These are phyloP conservation scores for Spathaspora girioi DNA, from an alignment of 805 yeast genomes.

Conservation along the genomic window DNA sequence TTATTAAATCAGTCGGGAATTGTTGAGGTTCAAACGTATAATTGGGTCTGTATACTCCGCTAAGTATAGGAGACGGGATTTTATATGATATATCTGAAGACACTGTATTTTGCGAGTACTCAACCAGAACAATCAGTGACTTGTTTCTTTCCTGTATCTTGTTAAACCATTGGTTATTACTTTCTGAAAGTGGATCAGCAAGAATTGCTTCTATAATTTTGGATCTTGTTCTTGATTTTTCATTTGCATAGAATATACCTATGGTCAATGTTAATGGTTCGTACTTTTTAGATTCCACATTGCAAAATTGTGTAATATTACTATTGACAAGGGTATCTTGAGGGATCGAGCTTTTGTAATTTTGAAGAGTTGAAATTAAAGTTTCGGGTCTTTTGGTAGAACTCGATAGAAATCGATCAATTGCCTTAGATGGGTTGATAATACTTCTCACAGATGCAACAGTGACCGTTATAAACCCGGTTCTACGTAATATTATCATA, in stretches of 20 bases:
- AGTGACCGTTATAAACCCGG: not conserved
- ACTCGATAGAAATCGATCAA: not conserved
- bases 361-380: slow-evolving; percentile 4
- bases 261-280: slow-evolving; percentile 17
- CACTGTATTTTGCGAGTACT: slow-evolving; percentile 7
- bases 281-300: slow-evolving; percentile 1
- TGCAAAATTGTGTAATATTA: slow-evolving; percentile 5
- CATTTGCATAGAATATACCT: slow-evolving; percentile 32
- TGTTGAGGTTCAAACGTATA: slow-evolving; percentile 1
- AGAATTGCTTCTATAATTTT: slow-evolving; percentile 32
- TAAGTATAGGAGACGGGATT: slow-evolving; percentile 8
- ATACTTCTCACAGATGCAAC: not conserved
- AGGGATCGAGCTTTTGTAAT: slow-evolving; percentile 8
- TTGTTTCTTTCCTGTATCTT: slow-evolving; percentile 17
- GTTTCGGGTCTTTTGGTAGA: not conserved
- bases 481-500: not conserved
- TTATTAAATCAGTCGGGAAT: slow-evolving; percentile 10
- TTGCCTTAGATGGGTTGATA: not conserved
- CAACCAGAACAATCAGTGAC: slow-evolving; percentile 16
- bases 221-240: slow-evolving; percentile 15
- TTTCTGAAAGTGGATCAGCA: slow-evolving; percentile 38
- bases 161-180: slow-evolving; percentile 30
- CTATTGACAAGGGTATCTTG: slow-evolving; percentile 4
- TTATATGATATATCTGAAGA: not conserved
- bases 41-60: slow-evolving; percentile 4